These are phyloP conservation scores for Phlebopus sp. DNA, from an alignment of 1,284 basidiomycete genomes.

Conservation along the genomic window DNA sequence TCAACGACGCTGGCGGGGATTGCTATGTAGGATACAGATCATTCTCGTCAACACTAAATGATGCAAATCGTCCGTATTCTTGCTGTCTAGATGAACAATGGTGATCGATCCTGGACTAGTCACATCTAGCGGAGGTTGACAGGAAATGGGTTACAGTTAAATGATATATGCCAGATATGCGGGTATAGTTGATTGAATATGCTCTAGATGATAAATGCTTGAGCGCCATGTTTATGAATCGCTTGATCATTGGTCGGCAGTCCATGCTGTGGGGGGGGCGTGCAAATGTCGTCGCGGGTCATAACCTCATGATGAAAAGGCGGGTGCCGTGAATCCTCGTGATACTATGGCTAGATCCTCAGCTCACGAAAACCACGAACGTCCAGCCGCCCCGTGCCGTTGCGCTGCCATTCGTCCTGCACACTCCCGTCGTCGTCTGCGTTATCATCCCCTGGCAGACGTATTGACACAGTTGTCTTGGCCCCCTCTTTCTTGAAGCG, in stretches of 20 bases:
- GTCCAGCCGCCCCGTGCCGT: conserved; percentile 72
- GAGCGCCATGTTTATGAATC: conserved; percentile 3
- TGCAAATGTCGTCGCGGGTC: conserved; percentile 10
- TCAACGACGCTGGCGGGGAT: too few species aligned
- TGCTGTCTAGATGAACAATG: too few species aligned
- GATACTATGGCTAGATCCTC: conserved; percentile 55
- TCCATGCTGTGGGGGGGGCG: neutral
- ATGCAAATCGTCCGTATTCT: too few species aligned
- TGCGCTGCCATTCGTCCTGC: conserved; percentile 61
- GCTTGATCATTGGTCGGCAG: neutral
- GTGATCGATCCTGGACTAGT: too few species aligned
- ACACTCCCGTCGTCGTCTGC: conserved; percentile 32
- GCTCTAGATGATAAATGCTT: conserved; percentile 29
- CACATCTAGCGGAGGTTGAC: too few species aligned
- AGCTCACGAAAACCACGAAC: conserved; percentile 78
- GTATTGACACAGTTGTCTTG: conserved; percentile 28
- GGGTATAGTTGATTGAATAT: conserved; percentile 26
- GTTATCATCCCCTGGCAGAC: conserved; percentile 20
- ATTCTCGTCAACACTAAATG: too few species aligned
- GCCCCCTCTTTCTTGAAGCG: conserved; percentile 38
- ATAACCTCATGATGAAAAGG: conserved; percentile 9
- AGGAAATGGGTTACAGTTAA: conserved; percentile 20
- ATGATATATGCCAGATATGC: conserved; percentile 29
- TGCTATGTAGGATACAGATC: too few species aligned
- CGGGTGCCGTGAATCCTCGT: conserved; percentile 1